Base-by-base conservation (phyloP, 305 asterid genomes). In the Rubia peregrina region DNA sequence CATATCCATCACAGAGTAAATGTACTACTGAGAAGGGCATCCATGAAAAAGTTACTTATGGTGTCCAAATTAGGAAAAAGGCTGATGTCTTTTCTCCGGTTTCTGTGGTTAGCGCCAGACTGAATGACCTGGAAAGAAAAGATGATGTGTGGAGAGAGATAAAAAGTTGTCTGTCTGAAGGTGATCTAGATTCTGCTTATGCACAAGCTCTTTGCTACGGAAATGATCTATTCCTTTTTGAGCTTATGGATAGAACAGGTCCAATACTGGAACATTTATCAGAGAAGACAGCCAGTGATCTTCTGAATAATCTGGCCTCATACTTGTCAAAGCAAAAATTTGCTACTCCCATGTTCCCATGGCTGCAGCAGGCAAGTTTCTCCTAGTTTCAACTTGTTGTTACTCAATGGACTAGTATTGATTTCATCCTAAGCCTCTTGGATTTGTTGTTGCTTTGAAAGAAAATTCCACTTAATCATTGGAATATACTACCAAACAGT, bases 301-400 rank as follows among this genome's bases (percentile, higher is more conserved):
- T 93, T 70, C 73, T 93, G 73, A 84, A 84, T 80, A 81, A 80
- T 62, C 80, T 93, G 79, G 91, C 92, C 55, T 75, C 82, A 65
- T 86, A 81, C 81, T 80, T 91, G 69, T 76, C 79, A 76, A 96
- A 88, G 71, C 95, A 89, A 83, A 85, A 90, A 79, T 93, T 84
- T 74, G 79, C 83, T 81, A 87, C 78, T 77, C 84, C 86, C 42
- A 86, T 91, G 40, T 81, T 91, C 71, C 98, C 98, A 72, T 93
- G 98, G 98, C 74, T 93, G 80, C 94, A 89, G 78, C 97, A 93
- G 98, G 98, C 77, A 87, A 83, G 90, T 85, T 68, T 41, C 66
- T 71, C 71, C 40, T 74, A 26, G 46, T 33, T 73, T 19, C 68
- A n/a, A 2, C 41, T 49, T 24, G 7, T 61, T 48, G 2, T 38